A percentile compares a stretch with the other conserved stretches of the same genome.
phyloP scores from a whole-genome alignment of 352 stramenopile genomes.

The Saprolegnia diclina region DNA sequence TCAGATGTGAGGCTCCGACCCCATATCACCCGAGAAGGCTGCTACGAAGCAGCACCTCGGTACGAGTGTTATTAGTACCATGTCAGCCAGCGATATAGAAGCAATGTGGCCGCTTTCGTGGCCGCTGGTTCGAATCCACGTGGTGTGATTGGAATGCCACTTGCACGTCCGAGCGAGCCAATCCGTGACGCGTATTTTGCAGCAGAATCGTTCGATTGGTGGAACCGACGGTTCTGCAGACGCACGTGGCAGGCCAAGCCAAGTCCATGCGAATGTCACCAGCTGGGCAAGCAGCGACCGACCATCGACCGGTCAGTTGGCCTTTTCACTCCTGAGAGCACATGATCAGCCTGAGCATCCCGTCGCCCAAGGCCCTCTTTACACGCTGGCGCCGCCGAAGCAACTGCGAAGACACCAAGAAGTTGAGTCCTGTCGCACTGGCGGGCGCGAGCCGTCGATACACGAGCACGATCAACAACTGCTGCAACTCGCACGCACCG shows the following conservation, averaged over 20 bases:
- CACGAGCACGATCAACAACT: background rate
- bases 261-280: background rate
- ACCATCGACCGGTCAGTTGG: background rate
- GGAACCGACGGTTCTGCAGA: too few species aligned
- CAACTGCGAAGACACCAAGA: constrained; percentile 23
- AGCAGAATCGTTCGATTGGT: too few species aligned
- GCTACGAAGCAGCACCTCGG: too few species aligned
- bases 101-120: background rate
- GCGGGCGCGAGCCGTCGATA: constrained; percentile 18
- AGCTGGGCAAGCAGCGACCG: background rate
- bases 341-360: constrained; percentile 11
- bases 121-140: too few species aligned
- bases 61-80: background rate
- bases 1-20: too few species aligned
- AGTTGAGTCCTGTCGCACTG: constrained; percentile 22
- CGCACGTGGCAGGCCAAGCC: too few species aligned
- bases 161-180: too few species aligned
- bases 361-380: constrained; percentile 18
- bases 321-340: background rate
- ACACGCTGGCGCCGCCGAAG: constrained; percentile 13
- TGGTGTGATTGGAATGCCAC: too few species aligned
- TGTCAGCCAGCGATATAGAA: background rate
- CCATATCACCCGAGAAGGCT: too few species aligned
- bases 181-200: too few species aligned
- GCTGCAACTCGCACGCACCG: constrained; percentile 21